Base-by-base conservation (phyloP, 345 rosid species). In the Noccaea bulbosa region DNA sequence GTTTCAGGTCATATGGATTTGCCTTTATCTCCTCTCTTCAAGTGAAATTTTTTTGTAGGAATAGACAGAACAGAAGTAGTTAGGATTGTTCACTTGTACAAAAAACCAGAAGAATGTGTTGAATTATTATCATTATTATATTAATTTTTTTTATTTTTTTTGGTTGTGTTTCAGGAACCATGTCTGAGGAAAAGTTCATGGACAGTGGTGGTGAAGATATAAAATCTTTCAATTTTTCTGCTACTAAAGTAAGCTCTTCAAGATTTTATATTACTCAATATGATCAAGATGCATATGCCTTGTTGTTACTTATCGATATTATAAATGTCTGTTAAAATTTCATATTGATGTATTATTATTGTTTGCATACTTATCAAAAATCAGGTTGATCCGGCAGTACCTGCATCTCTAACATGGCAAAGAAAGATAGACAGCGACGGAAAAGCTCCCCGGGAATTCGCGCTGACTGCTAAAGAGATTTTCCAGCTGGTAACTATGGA, bases 371-470 rank as follows among this genome's bases (percentile, higher is more conserved):
- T 8, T 69, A 22, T 65, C 22, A 51, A 59, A 17, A 55, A 72
- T 54, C 70, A 85, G 86, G 87, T 87, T 77, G 83, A 83, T 74
- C 83, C 87, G 0, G 82, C 67, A 53, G 77, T 82, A 72, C 90
- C 86, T 20, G 78, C 85, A 56, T 33, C 85, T 10, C 77, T 87
- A 68, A 84, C 96, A 46, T 89, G 92, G 96, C 79, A 80, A 71
- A 78, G 93, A 47, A 83, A 81, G 67, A 61, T 89, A 66, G 63
- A 79, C 59, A 57, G 79, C 41, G 76, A 79, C 27, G 55, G 14
- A 55, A 77, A 61, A 55, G 58, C 43, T 72, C 89, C 77, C 49
- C 66, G 72, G 5, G 67, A 46, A 68, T 87, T 89, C 77, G 35
- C 70, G 37, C 37, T 89, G 59, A 81, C 73, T 62, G 74, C 77